phyloP scores from a whole-genome alignment of 495 filamentous ascomycete species.

The Trichoderma gamsii region DNA sequence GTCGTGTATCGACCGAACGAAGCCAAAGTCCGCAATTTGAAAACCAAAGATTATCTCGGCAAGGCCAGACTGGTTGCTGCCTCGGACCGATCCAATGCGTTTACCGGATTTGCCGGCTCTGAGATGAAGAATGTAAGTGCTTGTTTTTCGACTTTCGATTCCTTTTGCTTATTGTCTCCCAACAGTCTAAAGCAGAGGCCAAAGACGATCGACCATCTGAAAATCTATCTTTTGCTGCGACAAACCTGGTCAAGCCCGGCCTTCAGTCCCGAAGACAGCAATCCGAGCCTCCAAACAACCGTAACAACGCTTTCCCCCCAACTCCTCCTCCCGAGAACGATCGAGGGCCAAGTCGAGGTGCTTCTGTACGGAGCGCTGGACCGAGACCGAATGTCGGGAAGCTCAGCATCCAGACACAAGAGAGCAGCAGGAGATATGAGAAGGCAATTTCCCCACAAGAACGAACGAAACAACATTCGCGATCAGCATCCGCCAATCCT shows the following conservation, averaged over 20 bases:
- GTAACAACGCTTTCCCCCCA: conserved; percentile 81
- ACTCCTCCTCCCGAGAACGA: conserved; percentile 91
- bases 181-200: conserved; percentile 18
- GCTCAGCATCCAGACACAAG: conserved; percentile 47
- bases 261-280: conserved; percentile 74
- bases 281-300: conserved; percentile 69
- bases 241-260: conserved; percentile 82
- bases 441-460: conserved; percentile 40
- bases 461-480: conserved; percentile 31
- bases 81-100: conserved; percentile 70
- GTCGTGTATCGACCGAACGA: conserved; percentile 93
- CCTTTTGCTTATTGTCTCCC: conserved; percentile 22
- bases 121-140: conserved; percentile 60
- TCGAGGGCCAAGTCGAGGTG: conserved; percentile 41
- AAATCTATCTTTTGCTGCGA: conserved; percentile 81
- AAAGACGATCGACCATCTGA: conserved; percentile 71
- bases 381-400: conserved; percentile 46
- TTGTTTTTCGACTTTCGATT: background rate
- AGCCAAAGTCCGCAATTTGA: conserved; percentile 96
- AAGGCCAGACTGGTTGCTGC: conserved; percentile 91
- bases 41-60: conserved; percentile 93
- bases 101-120: conserved; percentile 67
- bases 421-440: conserved; percentile 43
- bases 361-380: conserved; percentile 45
- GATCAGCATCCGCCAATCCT: conserved; percentile 35